Evolutionary conservation across 1,284 basidiomycete genomes (phyloP), one percentile per base, ranked within the genome.

Genomic region (Sanghuangporus weigelae): DNA sequence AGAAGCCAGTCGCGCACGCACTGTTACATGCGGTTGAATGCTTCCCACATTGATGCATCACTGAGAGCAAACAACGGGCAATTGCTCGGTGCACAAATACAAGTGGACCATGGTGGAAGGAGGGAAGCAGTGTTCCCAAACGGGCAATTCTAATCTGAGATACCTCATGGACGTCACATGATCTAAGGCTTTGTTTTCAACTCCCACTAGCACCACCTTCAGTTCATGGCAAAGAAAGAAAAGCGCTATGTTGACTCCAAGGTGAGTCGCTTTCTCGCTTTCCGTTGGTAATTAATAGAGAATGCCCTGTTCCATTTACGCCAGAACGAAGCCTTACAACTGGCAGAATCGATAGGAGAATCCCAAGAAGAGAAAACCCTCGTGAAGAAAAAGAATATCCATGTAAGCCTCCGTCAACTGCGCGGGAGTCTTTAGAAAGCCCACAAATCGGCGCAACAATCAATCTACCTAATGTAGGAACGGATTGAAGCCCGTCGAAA

Each of bases 161-260:
- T 59, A 19, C 6, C 6, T 49, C 12, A 10, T 57, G 16, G 10
- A 16, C 12, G 23, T 59, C 35, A 59, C 35, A 59, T 49, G 35
- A 46, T 48, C 14, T 10, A 35, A 19, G 16, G 21, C 23, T 40
- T 1, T 23, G 14, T 23, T 42, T n/a, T 21, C 36, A 16, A 50
- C 6, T 16, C 12, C 31, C 7, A 10, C 50, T 38, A 1, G 31
- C 12, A 10, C 1, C 48, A 31, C 3, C 8, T 16, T 36, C 23
- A 46, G 49, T 53, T 36, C 48, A 66, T 66, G 61, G 42, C 62
- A 7, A 63, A 60, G 39, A 60, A 63, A 49, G 31, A 55, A 21
- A 66, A 63, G 40, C 31, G 16, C 26, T 66, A 38, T 38, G 36
- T 66, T 38, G 65, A 63, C 12, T 56, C 57, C 11, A 65, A 62